Base-by-base conservation (phyloP, 176 grass and related monocot species). In the Eleusine coracana region DNA sequence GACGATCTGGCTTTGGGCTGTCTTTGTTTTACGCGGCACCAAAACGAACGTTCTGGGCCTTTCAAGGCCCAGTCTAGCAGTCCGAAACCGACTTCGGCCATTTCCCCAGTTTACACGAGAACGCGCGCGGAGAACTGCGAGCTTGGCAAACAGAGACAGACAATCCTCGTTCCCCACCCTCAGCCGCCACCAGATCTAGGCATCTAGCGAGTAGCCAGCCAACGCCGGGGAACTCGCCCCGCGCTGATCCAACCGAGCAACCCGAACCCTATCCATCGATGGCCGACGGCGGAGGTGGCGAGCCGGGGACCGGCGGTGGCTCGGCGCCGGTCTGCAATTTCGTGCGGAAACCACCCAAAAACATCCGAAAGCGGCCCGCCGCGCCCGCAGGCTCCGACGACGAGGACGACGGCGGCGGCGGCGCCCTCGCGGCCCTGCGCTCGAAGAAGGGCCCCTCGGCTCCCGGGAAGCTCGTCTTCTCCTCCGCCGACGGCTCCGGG, bases 381-480 rank as follows among this genome's bases (percentile, higher is more conserved):
- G 74, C 87, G 8, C 54, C 63, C 5, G 61, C 73, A 50, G 83
- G 62, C 17, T 87, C 84, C 45, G 89, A 90, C 3, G 92, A 91
- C 56, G 94, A 97, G 8, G 84, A 81, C 50, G 75, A 54, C 18
- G 77, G 66, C 52, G 67, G 27, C 37, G 64, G 80, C n/a, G 60
- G 80, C 63, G 70, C 75, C 78, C 68, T 90, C 70, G 78, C 79
- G 0, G 28, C 75, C 15, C 12, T 60, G 23, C 78, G 77, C 18
- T 79, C 78, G 3, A 98, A 80, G 79, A 92, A 89, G 84, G 31
- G 67, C 21, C 41, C 54, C 20, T 54, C 81, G 28, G 45, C 75
- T 14, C 10, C 84, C 0, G 89, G 88, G 41, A 93, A 93, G 82
- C 90, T 98, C 55, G 80, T 86, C 3, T 95, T 98, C 89, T 98